phyloP scores from a whole-genome alignment of 1,139 yeast genomes.

The Candida pseudoviswanathii region DNA sequence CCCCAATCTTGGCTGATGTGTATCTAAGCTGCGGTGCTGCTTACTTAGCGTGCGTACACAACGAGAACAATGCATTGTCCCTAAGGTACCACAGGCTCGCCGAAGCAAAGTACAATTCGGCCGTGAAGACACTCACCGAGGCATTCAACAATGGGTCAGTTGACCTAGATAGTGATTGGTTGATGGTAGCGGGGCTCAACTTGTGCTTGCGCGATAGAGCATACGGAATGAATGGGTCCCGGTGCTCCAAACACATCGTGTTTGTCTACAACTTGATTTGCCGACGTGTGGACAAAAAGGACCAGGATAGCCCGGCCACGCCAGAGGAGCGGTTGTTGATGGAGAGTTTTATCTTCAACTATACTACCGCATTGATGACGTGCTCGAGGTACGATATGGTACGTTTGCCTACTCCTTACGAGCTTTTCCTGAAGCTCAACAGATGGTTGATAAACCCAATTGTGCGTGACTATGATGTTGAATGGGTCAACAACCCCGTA shows the following conservation, averaged over 20 bases:
- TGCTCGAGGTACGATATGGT: conserved; percentile 10
- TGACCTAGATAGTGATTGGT: conserved; percentile 14
- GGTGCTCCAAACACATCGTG: conserved; percentile 13
- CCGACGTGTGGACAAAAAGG: neutral
- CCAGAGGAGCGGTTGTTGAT: conserved; percentile 12
- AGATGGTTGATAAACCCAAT: conserved; percentile 12
- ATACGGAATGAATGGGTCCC: conserved; percentile 10
- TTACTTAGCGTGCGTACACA: conserved; percentile 10
- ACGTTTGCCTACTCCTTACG: conserved; percentile 13
- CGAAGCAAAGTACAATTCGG: conserved; percentile 10
- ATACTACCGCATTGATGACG: conserved; percentile 10
- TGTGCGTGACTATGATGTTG: conserved; percentile 10
- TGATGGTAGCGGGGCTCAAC: conserved; percentile 13
- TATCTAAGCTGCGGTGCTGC: conserved; percentile 15
- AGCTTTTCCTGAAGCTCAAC: conserved; percentile 8
- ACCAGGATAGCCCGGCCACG: conserved; percentile 1
- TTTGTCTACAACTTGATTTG: conserved; percentile 12
- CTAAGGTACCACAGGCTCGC: conserved; percentile 9
- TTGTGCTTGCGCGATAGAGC: conserved; percentile 14
- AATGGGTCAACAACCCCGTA: conserved; percentile 15
- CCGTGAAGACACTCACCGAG: conserved; percentile 9
- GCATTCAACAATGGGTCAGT: conserved; percentile 7
- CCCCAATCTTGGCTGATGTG: conserved; percentile 11
- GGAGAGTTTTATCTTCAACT: conserved; percentile 14
- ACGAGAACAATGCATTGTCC: conserved; percentile 3